These are phyloP conservation scores for Penicillium sp. DNA, from an alignment of 2,329 filamentous ascomycete species.

Conservation along the genomic window DNA sequence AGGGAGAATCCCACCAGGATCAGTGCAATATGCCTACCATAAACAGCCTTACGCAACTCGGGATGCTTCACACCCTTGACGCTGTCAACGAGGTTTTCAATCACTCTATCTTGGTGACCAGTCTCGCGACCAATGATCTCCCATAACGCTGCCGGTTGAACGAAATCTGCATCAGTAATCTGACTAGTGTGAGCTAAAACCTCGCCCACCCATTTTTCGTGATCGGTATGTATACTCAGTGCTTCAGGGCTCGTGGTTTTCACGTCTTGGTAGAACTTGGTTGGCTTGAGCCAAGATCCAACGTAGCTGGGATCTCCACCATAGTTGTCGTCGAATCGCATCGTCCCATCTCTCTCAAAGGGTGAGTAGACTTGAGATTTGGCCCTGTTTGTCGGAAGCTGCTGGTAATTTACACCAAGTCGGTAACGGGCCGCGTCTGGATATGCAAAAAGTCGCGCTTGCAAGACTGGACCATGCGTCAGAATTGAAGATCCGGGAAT, in stretches of 20 bases:
- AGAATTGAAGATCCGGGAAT: neutral
- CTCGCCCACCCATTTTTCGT: conserved; percentile 33
- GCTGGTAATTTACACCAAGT: conserved; percentile 46
- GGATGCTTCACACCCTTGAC: conserved; percentile 22
- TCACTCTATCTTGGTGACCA: conserved; percentile 36
- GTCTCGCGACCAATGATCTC: conserved; percentile 32
- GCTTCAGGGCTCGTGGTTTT: conserved; percentile 9
- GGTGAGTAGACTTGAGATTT: conserved; percentile 51
- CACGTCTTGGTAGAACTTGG: conserved; percentile 6
- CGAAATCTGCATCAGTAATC: conserved; percentile 31
- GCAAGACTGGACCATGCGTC: conserved; percentile 48
- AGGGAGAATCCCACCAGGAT: too few relatives aligned
- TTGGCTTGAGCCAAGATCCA: conserved; percentile 31
- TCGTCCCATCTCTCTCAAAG: conserved; percentile 46
- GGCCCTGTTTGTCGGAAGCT: conserved; percentile 44
- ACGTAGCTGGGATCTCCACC: conserved; percentile 61
- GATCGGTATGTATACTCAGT: conserved; percentile 27
- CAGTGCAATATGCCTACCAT: conserved; percentile 17
- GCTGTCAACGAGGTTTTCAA: conserved; percentile 30
- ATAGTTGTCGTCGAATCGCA: conserved; percentile 55
- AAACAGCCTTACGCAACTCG: conserved; percentile 28
- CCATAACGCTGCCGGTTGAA: conserved; percentile 35
- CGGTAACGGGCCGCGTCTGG: conserved; percentile 54
- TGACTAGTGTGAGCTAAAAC: conserved; percentile 21
- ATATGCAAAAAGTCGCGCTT: conserved; percentile 63